Evolutionary conservation across 768 basidiomycete species (phyloP).

Genomic region (Phylloporus arenicola): DNA sequence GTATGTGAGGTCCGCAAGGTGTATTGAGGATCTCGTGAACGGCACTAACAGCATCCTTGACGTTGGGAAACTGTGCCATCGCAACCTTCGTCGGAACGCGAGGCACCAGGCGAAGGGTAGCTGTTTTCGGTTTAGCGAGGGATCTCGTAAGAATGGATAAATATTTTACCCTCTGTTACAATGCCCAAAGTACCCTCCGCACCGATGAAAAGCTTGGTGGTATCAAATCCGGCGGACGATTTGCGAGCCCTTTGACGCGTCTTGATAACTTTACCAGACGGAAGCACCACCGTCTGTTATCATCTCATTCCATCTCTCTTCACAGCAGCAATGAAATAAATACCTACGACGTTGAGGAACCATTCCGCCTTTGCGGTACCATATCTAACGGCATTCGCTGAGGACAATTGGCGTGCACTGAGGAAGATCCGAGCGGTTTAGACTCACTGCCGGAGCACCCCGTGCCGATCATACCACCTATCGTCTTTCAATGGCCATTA

Average conservation of each 20-base stretch:
- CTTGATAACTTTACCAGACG: constrained; percentile 81
- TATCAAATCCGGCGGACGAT: constrained; percentile 83
- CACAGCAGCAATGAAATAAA: background rate
- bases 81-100: constrained; percentile 79
- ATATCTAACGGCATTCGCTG: constrained; percentile 79
- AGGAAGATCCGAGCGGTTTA: background rate
- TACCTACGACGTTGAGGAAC: constrained; percentile 72
- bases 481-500: constrained; percentile 44
- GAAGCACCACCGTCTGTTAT: constrained; percentile 73
- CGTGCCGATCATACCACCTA: constrained; percentile 86
- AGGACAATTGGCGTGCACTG: background rate
- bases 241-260: constrained; percentile 77
- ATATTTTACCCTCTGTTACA: constrained; percentile 66
- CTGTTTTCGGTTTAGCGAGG: constrained; percentile 32
- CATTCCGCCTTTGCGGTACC: constrained; percentile 86
- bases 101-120: constrained; percentile 78
- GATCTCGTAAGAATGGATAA: background rate
- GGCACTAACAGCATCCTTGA: constrained; percentile 70
- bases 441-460: constrained; percentile 78
- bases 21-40: constrained; percentile 76
- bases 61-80: constrained; percentile 80
- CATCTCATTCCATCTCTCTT: background rate
- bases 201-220: constrained; percentile 84
- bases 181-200: constrained; percentile 88
- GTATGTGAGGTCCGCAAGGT: constrained; percentile 65